Evolutionary conservation across 2,329 filamentous ascomycete genomes (phyloP), one percentile per base, ranked within the genome.

Genomic region (Pseudocercospora fijiensis): DNA sequence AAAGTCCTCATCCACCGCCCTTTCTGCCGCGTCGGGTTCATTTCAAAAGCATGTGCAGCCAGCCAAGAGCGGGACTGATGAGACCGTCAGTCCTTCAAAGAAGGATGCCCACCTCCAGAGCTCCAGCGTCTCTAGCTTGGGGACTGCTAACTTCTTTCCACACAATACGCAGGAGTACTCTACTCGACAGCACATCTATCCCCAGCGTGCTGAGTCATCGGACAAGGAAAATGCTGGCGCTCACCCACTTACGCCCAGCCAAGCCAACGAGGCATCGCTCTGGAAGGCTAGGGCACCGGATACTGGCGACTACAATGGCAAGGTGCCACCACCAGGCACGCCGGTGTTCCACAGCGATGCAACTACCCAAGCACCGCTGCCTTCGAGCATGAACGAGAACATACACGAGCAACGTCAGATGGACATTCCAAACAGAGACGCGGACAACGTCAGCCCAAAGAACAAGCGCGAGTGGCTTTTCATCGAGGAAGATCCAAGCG

Each of bases 131-230:
- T 72, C 75, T 9, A 77, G 76, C 65, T 74, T 76, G 62, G 70
- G 70, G 30, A 78, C 76, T 10, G 72, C 73, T 20, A 76, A 78
- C 65, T 78, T 78, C 72, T 78, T 78, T 63, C 76, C 76, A 9
- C 69, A 68, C 65, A 75, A 78, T 61, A 74, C 76, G 26, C 67
- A 69, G 30, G 75, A 77, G 18, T 75, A 76, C 58, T 77, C 76
- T 5, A 71, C 71, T 49, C 72, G 71, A 27, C 74, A 73, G 58
- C 67, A 76, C 26, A 69, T 69, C 13, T 74, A 74, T 57, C 68
- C 70, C 10, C 53, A 65, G 6, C 53, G 57, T 2, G 26, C 33
- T 5, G 61, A 69, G 13, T 53, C 58, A 2, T 66, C 65, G 1
- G 47, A 59, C 53, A 63, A 61, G 37, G 28, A 57, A 30, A 62